phyloP scores from a whole-genome alignment of 768 basidiomycete genomes.

The Wakefieldia striispora region DNA sequence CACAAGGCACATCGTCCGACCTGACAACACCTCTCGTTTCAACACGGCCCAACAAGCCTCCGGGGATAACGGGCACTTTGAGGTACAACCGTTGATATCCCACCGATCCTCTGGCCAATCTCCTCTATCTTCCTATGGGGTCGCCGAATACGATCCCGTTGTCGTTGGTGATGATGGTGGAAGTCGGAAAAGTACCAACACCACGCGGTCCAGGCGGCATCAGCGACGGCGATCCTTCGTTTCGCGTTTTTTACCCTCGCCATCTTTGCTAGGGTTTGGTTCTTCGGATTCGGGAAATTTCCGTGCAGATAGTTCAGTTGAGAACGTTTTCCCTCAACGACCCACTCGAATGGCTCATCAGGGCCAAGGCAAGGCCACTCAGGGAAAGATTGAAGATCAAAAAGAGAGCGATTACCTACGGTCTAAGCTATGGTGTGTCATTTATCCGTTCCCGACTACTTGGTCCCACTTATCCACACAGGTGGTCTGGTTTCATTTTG shows the following conservation, averaged over 20 bases:
- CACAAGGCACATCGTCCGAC: background rate
- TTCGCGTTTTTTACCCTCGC: slow-evolving; percentile 37
- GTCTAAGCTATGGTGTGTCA: slow-evolving; percentile 75
- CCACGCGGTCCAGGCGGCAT: slow-evolving; percentile 17
- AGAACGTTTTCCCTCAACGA: slow-evolving; percentile 35
- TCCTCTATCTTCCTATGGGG: slow-evolving; percentile 19
- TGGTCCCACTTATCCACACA: slow-evolving; percentile 26
- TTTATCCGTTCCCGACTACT: background rate
- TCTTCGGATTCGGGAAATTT: slow-evolving; percentile 2
- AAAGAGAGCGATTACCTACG: slow-evolving; percentile 76
- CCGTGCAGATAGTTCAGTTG: slow-evolving; percentile 25
- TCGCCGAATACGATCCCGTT: slow-evolving; percentile 1
- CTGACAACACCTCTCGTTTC: slow-evolving; percentile 1
- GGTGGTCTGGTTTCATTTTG: slow-evolving; percentile 87
- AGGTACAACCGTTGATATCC: slow-evolving; percentile 31
- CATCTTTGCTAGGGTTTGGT: slow-evolving; percentile 6
- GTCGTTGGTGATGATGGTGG: slow-evolving; percentile 24
- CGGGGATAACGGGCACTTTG: slow-evolving; percentile 12
- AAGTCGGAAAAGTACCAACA: slow-evolving; percentile 26
- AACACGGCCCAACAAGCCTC: slow-evolving; percentile 7
- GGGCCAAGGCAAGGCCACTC: slow-evolving; percentile 8
- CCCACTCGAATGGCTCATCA: slow-evolving; percentile 3
- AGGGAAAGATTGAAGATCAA: slow-evolving; percentile 30
- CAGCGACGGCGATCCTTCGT: slow-evolving; percentile 32
- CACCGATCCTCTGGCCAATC: slow-evolving; percentile 23